Conservation (phyloP, 1,139 yeast genomes). For the Suhomyces kunorum region DNA sequence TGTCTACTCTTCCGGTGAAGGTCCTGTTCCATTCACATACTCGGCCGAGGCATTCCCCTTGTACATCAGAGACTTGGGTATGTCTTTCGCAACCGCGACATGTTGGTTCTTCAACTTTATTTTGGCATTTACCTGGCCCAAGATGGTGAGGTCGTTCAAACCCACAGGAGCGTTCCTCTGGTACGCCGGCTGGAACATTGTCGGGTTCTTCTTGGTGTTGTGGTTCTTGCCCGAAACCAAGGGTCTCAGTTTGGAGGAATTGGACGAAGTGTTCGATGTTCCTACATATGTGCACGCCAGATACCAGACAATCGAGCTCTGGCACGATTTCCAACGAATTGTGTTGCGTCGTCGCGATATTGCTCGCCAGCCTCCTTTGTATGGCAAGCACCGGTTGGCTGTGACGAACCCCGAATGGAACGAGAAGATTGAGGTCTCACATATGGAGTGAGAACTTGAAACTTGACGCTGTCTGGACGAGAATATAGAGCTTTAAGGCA, state of each 20-base stretch:
- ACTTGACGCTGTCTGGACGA: too few relatives aligned
- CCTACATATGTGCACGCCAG: conserved; percentile 54
- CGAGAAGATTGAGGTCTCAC: conserved; percentile 55
- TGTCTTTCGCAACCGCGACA: conserved; percentile 84
- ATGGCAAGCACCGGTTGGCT: conserved; percentile 53
- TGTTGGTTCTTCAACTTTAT: conserved; percentile 85
- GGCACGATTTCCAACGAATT: conserved; percentile 45
- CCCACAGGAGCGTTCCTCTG: conserved; percentile 87
- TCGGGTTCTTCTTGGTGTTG: conserved; percentile 69
- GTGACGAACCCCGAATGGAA: conserved; percentile 63
- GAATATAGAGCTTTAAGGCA: too few relatives aligned
- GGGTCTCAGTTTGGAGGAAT: conserved; percentile 67
- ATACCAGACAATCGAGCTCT: conserved; percentile 51
- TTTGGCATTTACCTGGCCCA: conserved; percentile 82
- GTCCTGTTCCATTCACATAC: conserved; percentile 88
- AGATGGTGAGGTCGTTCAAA: conserved; percentile 62
- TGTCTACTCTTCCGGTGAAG: conserved; percentile 83
- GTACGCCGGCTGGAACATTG: conserved; percentile 84
- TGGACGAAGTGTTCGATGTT: conserved; percentile 68
- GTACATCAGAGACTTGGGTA: conserved; percentile 81
- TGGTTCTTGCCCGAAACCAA: conserved; percentile 73
- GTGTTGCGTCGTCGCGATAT: conserved; percentile 45
- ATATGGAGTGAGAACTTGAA: conserved; percentile 39
- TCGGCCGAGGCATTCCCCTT: conserved; percentile 88
- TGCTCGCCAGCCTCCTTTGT: conserved; percentile 53